Evolutionary conservation across 371 early-diverging fungal species (phyloP), one percentile per base, ranked within the genome.

Genomic region (Massospora cicadina): DNA sequence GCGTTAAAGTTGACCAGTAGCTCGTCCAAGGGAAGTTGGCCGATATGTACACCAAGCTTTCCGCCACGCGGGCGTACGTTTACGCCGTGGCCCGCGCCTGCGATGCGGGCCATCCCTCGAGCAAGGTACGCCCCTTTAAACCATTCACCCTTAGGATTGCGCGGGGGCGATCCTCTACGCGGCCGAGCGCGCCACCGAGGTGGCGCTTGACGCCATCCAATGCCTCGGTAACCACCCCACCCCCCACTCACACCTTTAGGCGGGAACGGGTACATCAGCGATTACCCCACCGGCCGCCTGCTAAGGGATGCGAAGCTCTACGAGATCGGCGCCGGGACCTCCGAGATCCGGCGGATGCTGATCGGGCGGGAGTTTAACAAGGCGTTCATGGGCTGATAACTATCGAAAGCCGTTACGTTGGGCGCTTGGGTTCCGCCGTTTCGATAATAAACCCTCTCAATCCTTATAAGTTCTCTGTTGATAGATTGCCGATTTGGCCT

Each of bases 241-340:
- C 60, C 28, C 27, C 32, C 7, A 13, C 54, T 3, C 31, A 28
- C 23, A 17, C 5, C 30, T 29, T 13, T 58, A 68, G 84, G 93
- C 31, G 96, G 95, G 23, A 95, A 93, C 73, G 98, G 98, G 0
- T 97, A 91, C 71, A 94, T 92, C 67, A 94, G 92, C 68, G 98
- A 97, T 57, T 95, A 83, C 72, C 86, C 88, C 1, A 86, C 91
- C 1, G 95, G 95, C n/a, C 83, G 98, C 31, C 79, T 95, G 58
- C 73, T 97, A 65, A 81, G 98, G 43, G 98, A 97, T 72, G 95
- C 95, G 28, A 97, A 95, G 75, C 78, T 97, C 17, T 97, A 97
- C 72, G 98, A 97, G 75, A 97, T 97, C 73, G 97, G 97, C 61
- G 97, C 98, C 28, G 98, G 98, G 58, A 97, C 98, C 25, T 88